A percentile compares a stretch with the other conserved stretches of the same genome.
These are phyloP conservation scores for Pyrenopolyporus hunteri DNA, from an alignment of 495 filamentous ascomycete genomes.

Conservation along the genomic window DNA sequence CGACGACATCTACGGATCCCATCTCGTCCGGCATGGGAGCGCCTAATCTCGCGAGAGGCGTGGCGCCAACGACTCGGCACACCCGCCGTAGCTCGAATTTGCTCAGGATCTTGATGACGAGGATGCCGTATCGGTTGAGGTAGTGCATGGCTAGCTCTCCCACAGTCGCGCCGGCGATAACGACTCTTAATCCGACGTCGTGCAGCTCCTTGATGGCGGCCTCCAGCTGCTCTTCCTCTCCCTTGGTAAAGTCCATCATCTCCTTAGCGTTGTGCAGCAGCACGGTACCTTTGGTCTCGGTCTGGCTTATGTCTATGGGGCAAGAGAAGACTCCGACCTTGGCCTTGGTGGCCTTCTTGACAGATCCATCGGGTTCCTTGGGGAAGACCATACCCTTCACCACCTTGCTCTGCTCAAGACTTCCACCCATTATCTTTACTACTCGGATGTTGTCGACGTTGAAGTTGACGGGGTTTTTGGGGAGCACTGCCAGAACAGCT, in stretches of 20 bases:
- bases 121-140: constrained; percentile 93
- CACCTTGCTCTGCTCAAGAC: constrained; percentile 88
- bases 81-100: constrained; percentile 95
- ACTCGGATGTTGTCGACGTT: constrained; percentile 99
- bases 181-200: constrained; percentile 89
- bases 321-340: constrained; percentile 98
- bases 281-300: constrained; percentile 99
- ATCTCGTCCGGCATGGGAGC: constrained; percentile 99
- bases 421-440: constrained; percentile 99
- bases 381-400: constrained; percentile 99
- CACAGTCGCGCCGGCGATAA: constrained; percentile 87
- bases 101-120: constrained; percentile 96
- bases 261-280: constrained; percentile 96
- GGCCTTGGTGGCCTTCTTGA: constrained; percentile 89
- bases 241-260: constrained; percentile 97
- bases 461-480: constrained; percentile 97
- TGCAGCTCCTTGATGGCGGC: constrained; percentile 90
- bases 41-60: constrained; percentile 90
- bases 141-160: constrained; percentile 97
- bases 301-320: constrained; percentile 93
- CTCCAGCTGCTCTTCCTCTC: constrained; percentile 92
- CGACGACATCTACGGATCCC: constrained; percentile 92
- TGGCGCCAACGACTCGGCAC: constrained; percentile 96
- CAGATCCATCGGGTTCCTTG: constrained; percentile 83
- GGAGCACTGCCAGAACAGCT: constrained; percentile 90